These are phyloP conservation scores for Picochlorum sp. DNA, from an alignment of 139 green algal genomes.

Conservation along the genomic window DNA sequence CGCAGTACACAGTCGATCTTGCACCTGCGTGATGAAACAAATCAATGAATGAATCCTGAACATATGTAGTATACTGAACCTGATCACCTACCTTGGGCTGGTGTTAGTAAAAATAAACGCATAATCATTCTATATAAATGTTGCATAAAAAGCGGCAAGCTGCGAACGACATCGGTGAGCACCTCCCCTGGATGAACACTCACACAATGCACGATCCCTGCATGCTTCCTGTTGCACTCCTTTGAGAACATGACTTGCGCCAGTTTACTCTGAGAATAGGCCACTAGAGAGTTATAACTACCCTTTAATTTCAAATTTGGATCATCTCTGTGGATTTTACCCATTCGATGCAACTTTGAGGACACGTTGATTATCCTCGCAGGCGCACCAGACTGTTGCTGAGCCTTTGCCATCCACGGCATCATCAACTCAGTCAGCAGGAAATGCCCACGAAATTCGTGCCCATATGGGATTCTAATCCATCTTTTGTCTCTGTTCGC, in stretches of 20 bases:
- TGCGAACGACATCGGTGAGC: conserved; percentile 66
- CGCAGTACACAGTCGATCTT: conserved; percentile 42
- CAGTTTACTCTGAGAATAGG: conserved; percentile 75
- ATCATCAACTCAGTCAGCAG: conserved; percentile 67
- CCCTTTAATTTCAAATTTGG: conserved; percentile 7
- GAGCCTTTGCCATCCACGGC: conserved; percentile 31
- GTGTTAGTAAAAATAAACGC: conserved; percentile 53
- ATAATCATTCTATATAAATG: conserved; percentile 49
- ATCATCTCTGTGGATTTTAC: conserved; percentile 16
- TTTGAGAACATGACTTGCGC: conserved; percentile 45
- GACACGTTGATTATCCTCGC: conserved; percentile 57
- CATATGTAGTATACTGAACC: conserved; percentile 3
- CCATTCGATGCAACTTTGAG: conserved; percentile 42
- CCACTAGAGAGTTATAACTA: conserved; percentile 37
- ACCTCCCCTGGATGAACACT: conserved; percentile 74
- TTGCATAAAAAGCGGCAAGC: conserved; percentile 49
- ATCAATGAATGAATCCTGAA: not conserved
- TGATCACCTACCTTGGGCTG: conserved; percentile 38
- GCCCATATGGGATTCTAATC: conserved; percentile 70
- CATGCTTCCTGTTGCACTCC: conserved; percentile 32
- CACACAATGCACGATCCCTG: conserved; percentile 19
- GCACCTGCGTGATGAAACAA: conserved; percentile 19
- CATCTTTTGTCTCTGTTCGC: conserved; percentile 45
- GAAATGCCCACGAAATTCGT: conserved; percentile 77
- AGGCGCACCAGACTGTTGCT: not conserved